Evolutionary conservation across 106 monocot genomes (phyloP), one percentile per base, ranked within the genome.

Genomic region (Gastrodia elata): DNA sequence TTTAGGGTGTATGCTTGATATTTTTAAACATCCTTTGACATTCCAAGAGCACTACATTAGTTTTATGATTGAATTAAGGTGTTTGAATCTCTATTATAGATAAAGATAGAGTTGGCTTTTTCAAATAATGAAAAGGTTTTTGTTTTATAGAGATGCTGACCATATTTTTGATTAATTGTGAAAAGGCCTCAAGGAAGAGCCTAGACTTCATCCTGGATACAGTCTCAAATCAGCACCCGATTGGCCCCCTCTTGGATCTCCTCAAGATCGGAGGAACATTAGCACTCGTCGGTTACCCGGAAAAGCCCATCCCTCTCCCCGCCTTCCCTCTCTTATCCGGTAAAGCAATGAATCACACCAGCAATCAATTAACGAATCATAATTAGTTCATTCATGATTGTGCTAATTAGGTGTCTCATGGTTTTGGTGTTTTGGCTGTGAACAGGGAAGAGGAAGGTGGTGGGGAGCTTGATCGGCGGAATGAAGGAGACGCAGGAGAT

Each of bases 401-500:
- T 26, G 30, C 59, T 59, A 30, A 59, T 25, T 22, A 2, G 2
- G 32, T 3, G 32, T 32, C 4, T 52, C 1, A 1, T 46, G 22
- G 22, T 52, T 61, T 61, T 3, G 61, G 14, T 32, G 8, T 30
- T 7, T 11, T 32, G 8, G 43, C n/a, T 11, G 1, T 46, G 30
- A 68, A 18, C 38, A 88, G 88, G 77, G 35, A 88, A 78, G 69
- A 81, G 85, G 70, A 74, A 36, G 13, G 89, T 89, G 26, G 81
- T 73, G 40, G 94, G 84, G 38, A 91, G 91, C 74, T 75, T 91
- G 48, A 85, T 77, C 0, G 94, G 91, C 4, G 89, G 94, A 16
- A 94, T 91, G 46, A 87, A 78, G 78, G 94, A 94, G 84, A 94
- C 91, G 3, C 94, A 94, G 38, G 94, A 94, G 81, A 94, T 91